Base-by-base conservation (phyloP, 345 rosid species). In the Noccaea caerulescens region DNA sequence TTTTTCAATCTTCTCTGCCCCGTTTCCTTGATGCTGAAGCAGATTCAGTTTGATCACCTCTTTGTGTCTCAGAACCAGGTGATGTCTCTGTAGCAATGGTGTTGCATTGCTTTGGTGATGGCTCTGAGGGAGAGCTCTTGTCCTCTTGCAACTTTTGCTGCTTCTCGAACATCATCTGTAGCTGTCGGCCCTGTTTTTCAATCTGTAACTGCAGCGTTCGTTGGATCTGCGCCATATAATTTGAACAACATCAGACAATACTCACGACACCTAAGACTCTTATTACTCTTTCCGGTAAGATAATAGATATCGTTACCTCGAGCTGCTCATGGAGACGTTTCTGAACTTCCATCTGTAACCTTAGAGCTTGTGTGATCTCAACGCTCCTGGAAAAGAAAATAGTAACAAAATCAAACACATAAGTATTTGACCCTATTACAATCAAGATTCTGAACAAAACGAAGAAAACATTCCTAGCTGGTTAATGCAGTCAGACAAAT, bases 291-390 rank as follows among this genome's bases (percentile, higher is more conserved):
- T 37, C 51, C 7, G 7, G 16, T 3, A 20, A 49, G 23, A 56
- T n/a, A 43, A 54, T 10, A 51, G 16, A 67, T 27, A 47, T 63
- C 46, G 68, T 76, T 72, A 93, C 97, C 98, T 93, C 98, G 60
- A 93, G 97, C 79, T 93, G 97, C 80, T 93, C 98, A 68, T 90
- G 97, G 51, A 93, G 96, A 68, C 70, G 92, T 84, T 93, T 93
- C 79, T 90, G 96, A 73, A 93, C 98, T 82, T 90, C 94, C 92
- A 93, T 85, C 80, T 93, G 98, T 85, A 93, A 66, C 51, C 88
- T 81, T 78, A 93, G 72, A 44, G 98, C 96, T 85, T 90, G 96
- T 5, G 96, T 88, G 60, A 77, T 77, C 32, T 66, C 76, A 45
- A 60, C 63, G 62, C 81, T 77, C 77, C 77, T 77, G 61, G 10